Conservation (phyloP, 306 rosid genomes). For the Cicer bijugum region DNA sequence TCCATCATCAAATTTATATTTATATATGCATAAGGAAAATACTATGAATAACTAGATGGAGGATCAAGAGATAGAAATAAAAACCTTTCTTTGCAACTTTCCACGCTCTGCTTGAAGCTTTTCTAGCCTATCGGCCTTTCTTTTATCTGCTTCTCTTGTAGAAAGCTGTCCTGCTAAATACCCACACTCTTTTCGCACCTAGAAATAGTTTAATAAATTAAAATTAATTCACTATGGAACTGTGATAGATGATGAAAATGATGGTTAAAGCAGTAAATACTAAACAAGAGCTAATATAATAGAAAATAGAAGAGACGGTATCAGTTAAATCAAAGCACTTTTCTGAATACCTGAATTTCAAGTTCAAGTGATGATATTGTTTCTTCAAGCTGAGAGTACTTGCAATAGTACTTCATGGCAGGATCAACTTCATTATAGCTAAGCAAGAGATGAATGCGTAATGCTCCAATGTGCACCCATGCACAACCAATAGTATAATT, state of each 20-base stretch:
- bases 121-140: constrained; percentile 55
- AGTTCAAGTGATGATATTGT: constrained; percentile 70
- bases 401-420: constrained; percentile 70
- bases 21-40: constrained; percentile 32
- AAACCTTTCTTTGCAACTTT: constrained; percentile 74
- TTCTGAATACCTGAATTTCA: constrained; percentile 73
- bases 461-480: constrained; percentile 74
- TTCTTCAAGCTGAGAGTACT: constrained; percentile 64
- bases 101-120: constrained; percentile 54
- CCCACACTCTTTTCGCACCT: constrained; percentile 84
- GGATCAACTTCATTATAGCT: constrained; percentile 80
- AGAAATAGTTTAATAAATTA: constrained; percentile 23
- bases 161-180: constrained; percentile 67
- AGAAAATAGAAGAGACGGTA: background rate
- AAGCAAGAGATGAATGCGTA: constrained; percentile 79
- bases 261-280: background rate
- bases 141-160: constrained; percentile 58
- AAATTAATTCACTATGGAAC: constrained; percentile 1
- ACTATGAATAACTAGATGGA: constrained; percentile 7
- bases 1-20: background rate
- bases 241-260: background rate
- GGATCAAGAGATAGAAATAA: constrained; percentile 15
- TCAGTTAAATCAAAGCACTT: background rate
- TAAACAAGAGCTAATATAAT: background rate
- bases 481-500: constrained; percentile 64